Percentiles rank a stretch among this genome's conserved stretches.
These are phyloP conservation scores for Arxiozyma bovina DNA, from an alignment of 1,139 yeast species.

Conservation along the genomic window DNA sequence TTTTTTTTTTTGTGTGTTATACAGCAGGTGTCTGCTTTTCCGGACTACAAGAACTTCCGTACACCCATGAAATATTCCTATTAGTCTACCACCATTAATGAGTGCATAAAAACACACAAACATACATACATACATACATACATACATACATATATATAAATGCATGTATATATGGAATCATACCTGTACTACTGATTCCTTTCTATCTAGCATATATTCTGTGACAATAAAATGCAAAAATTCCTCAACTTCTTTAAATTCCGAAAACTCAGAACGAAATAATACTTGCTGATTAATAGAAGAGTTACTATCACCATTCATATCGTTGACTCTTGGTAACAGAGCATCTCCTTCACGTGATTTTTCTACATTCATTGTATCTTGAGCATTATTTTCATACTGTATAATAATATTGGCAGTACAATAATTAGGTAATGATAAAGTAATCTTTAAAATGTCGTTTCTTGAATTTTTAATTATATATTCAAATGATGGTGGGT, in stretches of 20 bases:
- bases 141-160: neutral
- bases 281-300: neutral
- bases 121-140: neutral
- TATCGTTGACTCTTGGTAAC: too few species aligned
- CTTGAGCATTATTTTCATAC: slow-evolving; percentile 7
- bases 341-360: too few species aligned
- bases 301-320: neutral
- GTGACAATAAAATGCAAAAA: slow-evolving; percentile 27
- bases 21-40: too few species aligned
- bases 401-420: slow-evolving; percentile 23
- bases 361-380: neutral
- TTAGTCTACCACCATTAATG: too few species aligned
- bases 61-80: neutral
- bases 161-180: neutral
- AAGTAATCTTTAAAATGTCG: slow-evolving; percentile 11
- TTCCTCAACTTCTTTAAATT: slow-evolving; percentile 30
- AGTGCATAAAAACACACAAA: too few species aligned
- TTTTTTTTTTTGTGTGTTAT: too few species aligned
- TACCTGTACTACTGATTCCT: neutral
- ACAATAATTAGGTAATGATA: slow-evolving; percentile 29
- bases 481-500: slow-evolving; percentile 20
- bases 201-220: slow-evolving; percentile 16
- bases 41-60: neutral
- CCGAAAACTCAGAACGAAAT: slow-evolving; percentile 27
- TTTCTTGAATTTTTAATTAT: slow-evolving; percentile 11